Base-by-base conservation (phyloP, 495 filamentous ascomycete species). In the Achaetomiella virescens region DNA sequence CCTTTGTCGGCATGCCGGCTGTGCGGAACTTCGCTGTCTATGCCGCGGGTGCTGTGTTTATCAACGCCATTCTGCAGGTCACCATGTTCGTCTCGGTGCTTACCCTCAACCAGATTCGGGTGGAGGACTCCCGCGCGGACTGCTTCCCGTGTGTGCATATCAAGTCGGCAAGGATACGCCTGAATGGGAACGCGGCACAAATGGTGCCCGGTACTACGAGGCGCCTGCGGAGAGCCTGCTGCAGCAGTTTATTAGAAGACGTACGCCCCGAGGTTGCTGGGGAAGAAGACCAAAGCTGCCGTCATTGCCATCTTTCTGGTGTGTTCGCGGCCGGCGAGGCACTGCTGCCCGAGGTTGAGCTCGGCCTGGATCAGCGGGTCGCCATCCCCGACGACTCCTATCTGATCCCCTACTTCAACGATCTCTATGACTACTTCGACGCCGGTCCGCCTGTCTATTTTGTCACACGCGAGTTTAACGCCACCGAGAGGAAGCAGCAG, bases 21-120 rank as follows among this genome's bases (percentile, higher is more conserved):
- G 93, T 98, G 35, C 81, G 89, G 51, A 98, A 98, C 66, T 98
- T 98, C 69, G 93, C 93, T 11, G 83, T 91, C 29, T 98, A 98
- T 70, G 93, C 93, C 1, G 91, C 93, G 15, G 93, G 93, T 33
- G 93, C 93, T 6, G 95, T 98, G 11, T 86, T 97, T 61, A 91
- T 98, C 77, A 98, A 98, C 64, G 93, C 95, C 6, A 63, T 97
- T 29, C 72, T 98, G 20, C 93, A 98, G 67, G 83, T 97, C 51
- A 98, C 93, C 9, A 91, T 97, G 84, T 98, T 98, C 61, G 81
- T 97, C 37, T 86, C 93, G 12, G 87, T 97, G 2, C 81, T 98
- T 14, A 84, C 90, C 24, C 77, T 96, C 48, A 97, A 97, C 63
- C 93, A 98, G 67, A 80, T 81, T 61, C 79, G 93, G 11, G 90